phyloP scores from a whole-genome alignment of 164 flowering plant genomes.

The Akebia trifoliata region DNA sequence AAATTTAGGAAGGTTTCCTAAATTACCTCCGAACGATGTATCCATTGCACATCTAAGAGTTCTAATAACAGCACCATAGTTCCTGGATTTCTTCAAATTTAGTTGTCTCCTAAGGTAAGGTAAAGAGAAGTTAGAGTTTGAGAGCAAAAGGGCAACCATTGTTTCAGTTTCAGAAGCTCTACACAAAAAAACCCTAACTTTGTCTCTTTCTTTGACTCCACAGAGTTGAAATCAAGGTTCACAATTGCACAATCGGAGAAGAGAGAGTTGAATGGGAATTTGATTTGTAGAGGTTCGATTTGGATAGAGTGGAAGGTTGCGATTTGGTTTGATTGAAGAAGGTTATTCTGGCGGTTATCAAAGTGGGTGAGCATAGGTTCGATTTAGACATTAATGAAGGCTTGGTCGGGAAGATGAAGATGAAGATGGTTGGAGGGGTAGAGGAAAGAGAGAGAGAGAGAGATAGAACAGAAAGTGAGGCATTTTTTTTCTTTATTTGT shows the following conservation, averaged over 20 bases:
- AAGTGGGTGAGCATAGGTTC: too few species aligned
- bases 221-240: background rate
- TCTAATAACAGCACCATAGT: conserved; percentile 1
- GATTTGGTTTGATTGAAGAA: too few species aligned
- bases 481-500: too few species aligned
- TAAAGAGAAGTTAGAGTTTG: conserved; percentile 26
- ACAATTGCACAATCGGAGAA: background rate
- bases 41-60: conserved; percentile 30
- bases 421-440: too few species aligned
- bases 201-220: conserved; percentile 2
- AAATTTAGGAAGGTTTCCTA: conserved; percentile 35
- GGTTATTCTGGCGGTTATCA: too few species aligned
- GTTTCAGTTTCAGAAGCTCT: background rate
- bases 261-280: background rate
- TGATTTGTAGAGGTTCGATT: background rate
- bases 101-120: conserved; percentile 18
- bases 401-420: too few species aligned
- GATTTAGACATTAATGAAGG: too few species aligned
- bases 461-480: too few species aligned
- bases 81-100: conserved; percentile 11
- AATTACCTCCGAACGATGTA: conserved; percentile 29
- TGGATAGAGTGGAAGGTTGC: background rate
- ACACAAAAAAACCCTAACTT: background rate
- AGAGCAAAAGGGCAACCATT: conserved; percentile 25
- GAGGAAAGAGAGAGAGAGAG: too few species aligned